Conservation (phyloP, 345 rosid genomes). For the Firmiana major region DNA sequence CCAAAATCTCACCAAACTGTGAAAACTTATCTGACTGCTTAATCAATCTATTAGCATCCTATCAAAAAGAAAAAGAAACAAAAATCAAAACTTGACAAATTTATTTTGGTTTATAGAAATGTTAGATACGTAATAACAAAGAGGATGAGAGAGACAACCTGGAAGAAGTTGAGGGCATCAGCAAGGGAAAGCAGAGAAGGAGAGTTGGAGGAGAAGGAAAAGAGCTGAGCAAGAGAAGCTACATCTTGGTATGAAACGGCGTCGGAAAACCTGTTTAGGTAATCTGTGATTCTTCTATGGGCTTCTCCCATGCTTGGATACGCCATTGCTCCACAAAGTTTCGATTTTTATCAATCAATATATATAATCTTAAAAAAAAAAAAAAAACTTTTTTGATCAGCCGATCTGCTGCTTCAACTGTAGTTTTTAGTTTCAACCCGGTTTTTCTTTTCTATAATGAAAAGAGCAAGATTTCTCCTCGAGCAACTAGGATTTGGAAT, state of each 20-base stretch:
- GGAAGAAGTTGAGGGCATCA: constrained; percentile 75
- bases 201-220: constrained; percentile 68
- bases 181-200: constrained; percentile 63
- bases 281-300: constrained; percentile 78
- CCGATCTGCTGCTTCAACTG: background rate
- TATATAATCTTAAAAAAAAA: no score
- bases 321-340: constrained; percentile 34
- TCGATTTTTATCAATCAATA: background rate
- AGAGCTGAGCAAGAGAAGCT: constrained; percentile 55
- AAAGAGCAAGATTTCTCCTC: background rate
- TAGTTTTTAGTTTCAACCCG: background rate
- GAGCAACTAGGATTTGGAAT: background rate
- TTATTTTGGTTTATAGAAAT: background rate
- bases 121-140: background rate
- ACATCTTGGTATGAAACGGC: constrained; percentile 70
- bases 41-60: constrained; percentile 74
- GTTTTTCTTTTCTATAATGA: no score
- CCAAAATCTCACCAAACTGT: constrained; percentile 60
- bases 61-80: constrained; percentile 10
- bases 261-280: constrained; percentile 68
- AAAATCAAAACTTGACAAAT: background rate
- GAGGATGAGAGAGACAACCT: constrained; percentile 23
- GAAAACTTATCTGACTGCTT: constrained; percentile 74
- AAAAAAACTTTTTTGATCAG: background rate
- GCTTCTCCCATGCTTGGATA: constrained; percentile 82